Conservation (phyloP, 1,284 basidiomycete species). For the Microbotryum saponariae region DNA sequence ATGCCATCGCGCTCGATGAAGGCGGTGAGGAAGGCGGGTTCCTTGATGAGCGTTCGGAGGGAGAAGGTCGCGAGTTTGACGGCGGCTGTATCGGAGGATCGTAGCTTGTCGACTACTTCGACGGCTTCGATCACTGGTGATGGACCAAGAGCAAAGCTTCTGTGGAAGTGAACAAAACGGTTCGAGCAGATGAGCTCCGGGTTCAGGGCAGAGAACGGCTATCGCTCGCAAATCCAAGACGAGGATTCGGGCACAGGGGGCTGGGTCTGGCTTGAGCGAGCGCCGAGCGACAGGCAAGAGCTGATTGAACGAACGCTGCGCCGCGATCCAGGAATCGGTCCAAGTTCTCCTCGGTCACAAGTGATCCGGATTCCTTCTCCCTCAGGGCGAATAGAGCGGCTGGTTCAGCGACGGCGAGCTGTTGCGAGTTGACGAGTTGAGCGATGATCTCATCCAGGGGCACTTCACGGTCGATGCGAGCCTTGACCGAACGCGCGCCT, state of each 20-base stretch:
- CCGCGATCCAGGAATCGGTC: slow-evolving; percentile 1
- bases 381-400: slow-evolving; percentile 73
- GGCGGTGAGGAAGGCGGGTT: slow-evolving; percentile 77
- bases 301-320: background rate
- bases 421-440: slow-evolving; percentile 41
- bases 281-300: background rate
- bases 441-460: slow-evolving; percentile 37
- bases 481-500: slow-evolving; percentile 29
- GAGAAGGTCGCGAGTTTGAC: slow-evolving; percentile 66
- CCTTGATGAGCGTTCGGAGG: slow-evolving; percentile 78
- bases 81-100: slow-evolving; percentile 48
- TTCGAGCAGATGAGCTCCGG: slow-evolving; percentile 12
- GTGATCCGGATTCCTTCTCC: slow-evolving; percentile 68
- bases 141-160: slow-evolving; percentile 58
- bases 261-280: background rate
- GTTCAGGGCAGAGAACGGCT: too few species aligned
- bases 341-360: slow-evolving; percentile 85
- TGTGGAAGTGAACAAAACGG: background rate
- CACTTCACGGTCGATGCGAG: slow-evolving; percentile 36
- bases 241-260: background rate
- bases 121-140: slow-evolving; percentile 72
- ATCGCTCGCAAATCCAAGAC: background rate
- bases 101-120: slow-evolving; percentile 67
- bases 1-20: slow-evolving; percentile 75
- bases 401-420: slow-evolving; percentile 73